phyloP scores from a whole-genome alignment of 2,329 filamentous ascomycete genomes.

The Neonectria magnoliae region DNA sequence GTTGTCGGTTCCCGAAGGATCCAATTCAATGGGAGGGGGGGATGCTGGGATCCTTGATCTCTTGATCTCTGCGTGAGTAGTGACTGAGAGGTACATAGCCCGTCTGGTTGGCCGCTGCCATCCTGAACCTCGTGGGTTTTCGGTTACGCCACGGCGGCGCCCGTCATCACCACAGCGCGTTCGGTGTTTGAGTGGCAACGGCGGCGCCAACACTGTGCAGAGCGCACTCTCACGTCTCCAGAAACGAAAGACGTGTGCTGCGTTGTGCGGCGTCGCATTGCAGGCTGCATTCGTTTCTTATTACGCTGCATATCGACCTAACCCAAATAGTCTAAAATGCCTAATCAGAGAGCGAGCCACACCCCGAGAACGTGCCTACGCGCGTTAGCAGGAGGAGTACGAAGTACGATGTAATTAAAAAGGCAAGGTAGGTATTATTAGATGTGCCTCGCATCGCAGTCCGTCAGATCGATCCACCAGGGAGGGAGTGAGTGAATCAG shows the following conservation, averaged over 20 bases:
- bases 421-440: slow-evolving; percentile 3
- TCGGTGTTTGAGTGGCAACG: slow-evolving; percentile 16
- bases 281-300: neutral
- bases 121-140: slow-evolving; percentile 25
- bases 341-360: neutral
- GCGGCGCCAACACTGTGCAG: slow-evolving; percentile 14
- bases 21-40: slow-evolving; percentile 8
- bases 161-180: slow-evolving; percentile 22
- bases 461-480: neutral
- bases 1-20: slow-evolving; percentile 17
- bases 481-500: neutral
- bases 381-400: neutral
- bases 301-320: neutral
- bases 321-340: neutral
- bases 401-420: neutral
- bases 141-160: slow-evolving; percentile 25
- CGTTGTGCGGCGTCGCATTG: neutral
- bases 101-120: slow-evolving; percentile 20
- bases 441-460: neutral
- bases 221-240: neutral
- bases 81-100: slow-evolving; percentile 7
- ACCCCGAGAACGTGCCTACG: neutral
- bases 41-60: slow-evolving; percentile 20
- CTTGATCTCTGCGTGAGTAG: neutral
- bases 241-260: neutral